These are phyloP conservation scores for Passiflora organensis DNA, from an alignment of 345 rosid species.

Conservation along the genomic window DNA sequence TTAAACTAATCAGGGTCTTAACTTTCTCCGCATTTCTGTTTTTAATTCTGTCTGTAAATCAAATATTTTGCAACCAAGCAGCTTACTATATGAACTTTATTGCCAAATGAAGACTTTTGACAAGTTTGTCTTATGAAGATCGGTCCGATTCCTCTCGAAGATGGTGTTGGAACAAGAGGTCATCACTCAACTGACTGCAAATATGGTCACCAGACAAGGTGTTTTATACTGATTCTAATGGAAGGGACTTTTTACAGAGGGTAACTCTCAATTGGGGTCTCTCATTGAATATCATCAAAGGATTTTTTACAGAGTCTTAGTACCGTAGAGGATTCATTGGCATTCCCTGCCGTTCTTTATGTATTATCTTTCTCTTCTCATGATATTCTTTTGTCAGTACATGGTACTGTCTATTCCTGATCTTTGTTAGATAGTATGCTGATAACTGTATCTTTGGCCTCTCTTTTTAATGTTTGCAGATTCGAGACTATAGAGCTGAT, in stretches of 20 bases:
- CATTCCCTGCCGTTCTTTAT: background rate
- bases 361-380: background rate
- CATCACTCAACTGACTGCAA: conserved; percentile 57
- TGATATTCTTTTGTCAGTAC: background rate
- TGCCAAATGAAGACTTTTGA: conserved; percentile 5
- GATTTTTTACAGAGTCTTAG: no score
- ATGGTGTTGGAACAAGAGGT: conserved; percentile 68
- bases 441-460: conserved; percentile 1
- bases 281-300: background rate
- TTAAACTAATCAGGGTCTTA: background rate
- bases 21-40: no score
- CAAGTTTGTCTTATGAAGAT: conserved; percentile 42
- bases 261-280: conserved; percentile 31
- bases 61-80: no score
- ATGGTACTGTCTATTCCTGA: background rate
- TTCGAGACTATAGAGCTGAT: conserved; percentile 66
- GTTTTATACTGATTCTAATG: conserved; percentile 72
- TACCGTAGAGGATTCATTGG: no score
- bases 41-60: no score
- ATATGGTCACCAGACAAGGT: conserved; percentile 65
- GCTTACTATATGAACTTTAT: background rate
- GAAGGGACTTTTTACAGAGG: conserved; percentile 86
- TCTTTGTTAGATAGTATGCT: conserved; percentile 6
- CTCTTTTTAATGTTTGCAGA: conserved; percentile 33
- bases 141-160: conserved; percentile 60